A percentile compares a stretch with the other conserved stretches of the same genome.
Evolutionary conservation across 768 basidiomycete species (phyloP).

Genomic region (Kwoniella botswanensis): DNA sequence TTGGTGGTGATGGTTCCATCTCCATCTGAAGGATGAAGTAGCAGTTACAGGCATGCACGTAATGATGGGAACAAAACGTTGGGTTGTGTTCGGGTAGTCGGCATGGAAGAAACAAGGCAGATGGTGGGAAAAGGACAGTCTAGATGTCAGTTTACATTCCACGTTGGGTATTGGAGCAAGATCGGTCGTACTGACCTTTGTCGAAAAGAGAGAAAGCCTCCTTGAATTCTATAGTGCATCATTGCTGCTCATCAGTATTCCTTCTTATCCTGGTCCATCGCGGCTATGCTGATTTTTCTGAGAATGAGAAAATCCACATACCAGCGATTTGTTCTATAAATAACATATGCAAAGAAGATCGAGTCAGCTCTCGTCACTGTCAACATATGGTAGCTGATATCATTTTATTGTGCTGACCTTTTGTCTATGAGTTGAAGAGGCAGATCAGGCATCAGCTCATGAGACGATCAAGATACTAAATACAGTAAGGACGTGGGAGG

Average conservation of each 20-base stretch:
- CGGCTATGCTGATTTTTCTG: not conserved
- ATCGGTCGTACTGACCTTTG: conserved; percentile 69
- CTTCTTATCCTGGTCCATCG: not conserved
- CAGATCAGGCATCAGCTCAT: conserved; percentile 6
- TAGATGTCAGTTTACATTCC: not conserved
- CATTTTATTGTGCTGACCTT: conserved; percentile 45
- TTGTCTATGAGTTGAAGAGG: conserved; percentile 47
- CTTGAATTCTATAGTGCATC: conserved; percentile 80
- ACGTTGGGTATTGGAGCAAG: not conserved
- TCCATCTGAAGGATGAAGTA: conserved; percentile 65
- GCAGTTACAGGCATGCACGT: not conserved
- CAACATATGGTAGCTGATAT: too few relatives aligned
- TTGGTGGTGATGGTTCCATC: conserved; percentile 91
- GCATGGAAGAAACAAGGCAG: too few relatives aligned
- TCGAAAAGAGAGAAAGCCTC: conserved; percentile 98
- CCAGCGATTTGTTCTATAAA: conserved; percentile 85
- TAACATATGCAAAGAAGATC: conserved; percentile 5
- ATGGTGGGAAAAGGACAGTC: not conserved
- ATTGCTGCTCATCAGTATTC: not conserved
- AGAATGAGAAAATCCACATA: conserved; percentile 58
- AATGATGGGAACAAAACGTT: not conserved
- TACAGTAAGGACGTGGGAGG: not conserved
- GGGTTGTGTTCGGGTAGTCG: not conserved
- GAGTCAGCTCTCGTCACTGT: conserved; percentile 5
- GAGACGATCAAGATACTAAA: not conserved